phyloP scores from a whole-genome alignment of 768 basidiomycete genomes.

The Lentinula detonsa region DNA sequence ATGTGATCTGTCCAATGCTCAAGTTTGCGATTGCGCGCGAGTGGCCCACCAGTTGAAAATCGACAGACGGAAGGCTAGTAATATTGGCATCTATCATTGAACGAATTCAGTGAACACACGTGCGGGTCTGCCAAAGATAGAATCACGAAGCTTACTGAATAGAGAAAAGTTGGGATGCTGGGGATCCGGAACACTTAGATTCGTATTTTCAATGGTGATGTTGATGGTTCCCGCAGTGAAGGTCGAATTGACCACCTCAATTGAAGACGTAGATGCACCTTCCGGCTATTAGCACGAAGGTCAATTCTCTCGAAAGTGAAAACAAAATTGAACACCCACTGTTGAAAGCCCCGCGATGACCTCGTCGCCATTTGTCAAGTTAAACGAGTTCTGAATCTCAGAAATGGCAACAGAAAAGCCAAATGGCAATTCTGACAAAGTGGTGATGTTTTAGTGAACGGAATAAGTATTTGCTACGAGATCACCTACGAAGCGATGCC shows the following conservation, averaged over 20 bases:
- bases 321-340: slow-evolving; percentile 22
- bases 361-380: slow-evolving; percentile 46
- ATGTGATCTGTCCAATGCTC: slow-evolving; percentile 59
- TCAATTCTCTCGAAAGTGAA: not conserved
- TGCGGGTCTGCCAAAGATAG: not conserved
- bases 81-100: slow-evolving; percentile 43
- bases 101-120: not conserved
- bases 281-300: slow-evolving; percentile 35
- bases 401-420: slow-evolving; percentile 57
- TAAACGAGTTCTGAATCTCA: slow-evolving; percentile 61
- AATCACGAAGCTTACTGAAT: slow-evolving; percentile 41
- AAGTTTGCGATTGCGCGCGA: slow-evolving; percentile 55
- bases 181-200: slow-evolving; percentile 36
- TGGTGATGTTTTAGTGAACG: slow-evolving; percentile 1
- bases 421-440: slow-evolving; percentile 54
- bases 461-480: not conserved
- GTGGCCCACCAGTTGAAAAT: slow-evolving; percentile 55
- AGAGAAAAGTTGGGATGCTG: slow-evolving; percentile 47
- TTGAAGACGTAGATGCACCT: slow-evolving; percentile 56
- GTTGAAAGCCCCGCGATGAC: slow-evolving; percentile 56
- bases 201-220: slow-evolving; percentile 52
- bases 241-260: slow-evolving; percentile 43
- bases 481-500: slow-evolving; percentile 45
- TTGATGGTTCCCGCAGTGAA: slow-evolving; percentile 61
- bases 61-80: slow-evolving; percentile 38